Percentiles rank a stretch among this genome's conserved stretches.
Conservation (phyloP, 1,284 basidiomycete genomes). For the Ustilago crameri region DNA sequence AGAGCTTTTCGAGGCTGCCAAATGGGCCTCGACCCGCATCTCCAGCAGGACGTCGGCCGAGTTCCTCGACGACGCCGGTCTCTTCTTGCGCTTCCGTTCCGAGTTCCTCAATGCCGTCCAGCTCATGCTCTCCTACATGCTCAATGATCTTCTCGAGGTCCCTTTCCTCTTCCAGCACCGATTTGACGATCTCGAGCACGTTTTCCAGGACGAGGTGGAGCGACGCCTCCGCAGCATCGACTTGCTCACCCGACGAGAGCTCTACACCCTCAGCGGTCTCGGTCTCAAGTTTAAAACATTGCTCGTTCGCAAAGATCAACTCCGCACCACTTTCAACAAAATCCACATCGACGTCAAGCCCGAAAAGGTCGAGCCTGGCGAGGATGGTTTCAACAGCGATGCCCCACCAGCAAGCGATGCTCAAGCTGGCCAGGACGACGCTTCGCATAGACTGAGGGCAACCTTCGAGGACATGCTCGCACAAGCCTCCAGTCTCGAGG, state of each 20-base stretch:
- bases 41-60: conserved; percentile 74
- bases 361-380: conserved; percentile 73
- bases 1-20: conserved; percentile 82
- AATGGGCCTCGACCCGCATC: conserved; percentile 88
- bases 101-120: conserved; percentile 84
- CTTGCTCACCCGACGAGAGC: conserved; percentile 60
- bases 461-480: conserved; percentile 64
- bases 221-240: conserved; percentile 43
- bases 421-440: conserved; percentile 4
- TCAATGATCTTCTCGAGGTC: conserved; percentile 87
- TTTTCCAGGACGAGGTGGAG: conserved; percentile 66
- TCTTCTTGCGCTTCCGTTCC: conserved; percentile 74
- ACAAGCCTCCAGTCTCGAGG: conserved; percentile 76
- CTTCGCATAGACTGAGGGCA: conserved; percentile 20
- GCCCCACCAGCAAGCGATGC: conserved; percentile 9
- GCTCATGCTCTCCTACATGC: conserved; percentile 82
- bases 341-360: conserved; percentile 71
- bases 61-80: conserved; percentile 74
- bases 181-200: conserved; percentile 85
- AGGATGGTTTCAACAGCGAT: conserved; percentile 74
- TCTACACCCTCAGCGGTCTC: conserved; percentile 77
- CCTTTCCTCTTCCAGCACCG: conserved; percentile 95
- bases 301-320: conserved; percentile 58
- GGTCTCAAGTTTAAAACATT: conserved; percentile 66
- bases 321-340: conserved; percentile 56